Conservation (phyloP, 2,329 filamentous ascomycete species). For the Aspergillus vadensis region DNA sequence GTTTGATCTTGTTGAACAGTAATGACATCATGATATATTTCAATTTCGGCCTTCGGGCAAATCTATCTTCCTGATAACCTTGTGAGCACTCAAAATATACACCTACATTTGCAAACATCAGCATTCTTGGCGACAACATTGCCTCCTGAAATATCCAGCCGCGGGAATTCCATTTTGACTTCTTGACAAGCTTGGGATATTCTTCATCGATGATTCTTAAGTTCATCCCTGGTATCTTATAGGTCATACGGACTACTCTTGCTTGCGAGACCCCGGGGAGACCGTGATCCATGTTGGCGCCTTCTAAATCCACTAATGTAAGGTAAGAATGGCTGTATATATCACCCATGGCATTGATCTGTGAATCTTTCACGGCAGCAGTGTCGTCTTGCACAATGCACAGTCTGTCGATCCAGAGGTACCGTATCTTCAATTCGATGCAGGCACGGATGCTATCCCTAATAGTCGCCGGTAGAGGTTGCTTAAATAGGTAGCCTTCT, state of each 20-base stretch:
- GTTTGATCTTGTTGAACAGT: no score
- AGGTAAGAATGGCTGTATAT: neutral
- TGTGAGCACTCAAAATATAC: neutral
- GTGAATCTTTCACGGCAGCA: neutral
- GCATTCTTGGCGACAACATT: neutral
- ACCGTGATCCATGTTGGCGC: neutral
- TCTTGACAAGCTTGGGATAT: neutral
- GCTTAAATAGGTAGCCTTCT: neutral
- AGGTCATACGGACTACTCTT: neutral
- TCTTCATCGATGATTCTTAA: no score
- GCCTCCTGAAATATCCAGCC: neutral
- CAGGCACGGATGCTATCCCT: neutral
- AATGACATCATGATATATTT: no score
- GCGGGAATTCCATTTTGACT: neutral
- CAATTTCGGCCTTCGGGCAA: no score
- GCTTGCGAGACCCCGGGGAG: neutral
- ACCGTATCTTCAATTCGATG: neutral
- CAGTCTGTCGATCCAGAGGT: conserved; percentile 2
- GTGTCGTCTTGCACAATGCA: conserved; percentile 3
- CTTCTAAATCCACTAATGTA: neutral
- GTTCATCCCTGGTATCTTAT: no score
- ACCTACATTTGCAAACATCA: neutral
- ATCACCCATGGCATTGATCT: neutral
- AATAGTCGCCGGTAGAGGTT: neutral
- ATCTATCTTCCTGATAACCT: neutral